A percentile compares a stretch with the other conserved stretches of the same genome.
These are phyloP conservation scores for Boletus reticuloceps DNA, from an alignment of 768 basidiomycete genomes.

Conservation along the genomic window DNA sequence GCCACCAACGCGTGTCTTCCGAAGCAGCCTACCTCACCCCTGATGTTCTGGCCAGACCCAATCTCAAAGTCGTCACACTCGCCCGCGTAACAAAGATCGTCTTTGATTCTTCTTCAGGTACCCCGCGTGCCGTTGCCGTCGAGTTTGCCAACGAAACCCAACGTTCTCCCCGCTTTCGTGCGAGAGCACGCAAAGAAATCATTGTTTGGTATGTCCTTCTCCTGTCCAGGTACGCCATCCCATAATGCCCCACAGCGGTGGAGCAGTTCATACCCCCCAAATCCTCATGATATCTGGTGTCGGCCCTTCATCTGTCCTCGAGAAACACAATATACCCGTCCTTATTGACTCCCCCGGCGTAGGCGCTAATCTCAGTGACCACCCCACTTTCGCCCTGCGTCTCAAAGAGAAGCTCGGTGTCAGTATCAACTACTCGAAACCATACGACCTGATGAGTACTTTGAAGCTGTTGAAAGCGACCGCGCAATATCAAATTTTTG, in stretches of 20 bases:
- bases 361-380: slow-evolving; percentile 72
- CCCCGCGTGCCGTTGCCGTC: slow-evolving; percentile 55
- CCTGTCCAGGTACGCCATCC: not conserved
- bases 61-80: slow-evolving; percentile 57
- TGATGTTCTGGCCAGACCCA: slow-evolving; percentile 60
- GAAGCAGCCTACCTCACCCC: slow-evolving; percentile 67
- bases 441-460: slow-evolving; percentile 15
- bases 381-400: slow-evolving; percentile 51
- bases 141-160: slow-evolving; percentile 46
- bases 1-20: slow-evolving; percentile 54
- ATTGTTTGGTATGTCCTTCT: slow-evolving; percentile 49
- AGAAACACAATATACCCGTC: slow-evolving; percentile 49
- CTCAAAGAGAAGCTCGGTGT: slow-evolving; percentile 50
- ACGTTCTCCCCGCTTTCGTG: slow-evolving; percentile 36
- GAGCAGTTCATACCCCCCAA: slow-evolving; percentile 63
- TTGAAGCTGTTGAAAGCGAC: slow-evolving; percentile 33
- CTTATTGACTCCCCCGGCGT: slow-evolving; percentile 69
- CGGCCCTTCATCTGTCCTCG: slow-evolving; percentile 61
- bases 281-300: slow-evolving; percentile 75
- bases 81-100: slow-evolving; percentile 58
- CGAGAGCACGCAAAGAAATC: slow-evolving; percentile 55
- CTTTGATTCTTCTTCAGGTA: slow-evolving; percentile 42
- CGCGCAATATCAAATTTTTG: slow-evolving; percentile 41
- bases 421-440: slow-evolving; percentile 40
- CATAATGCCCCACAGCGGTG: slow-evolving; percentile 40